phyloP scores from a whole-genome alignment of 331 rosid genomes.

The Malus hybrid region DNA sequence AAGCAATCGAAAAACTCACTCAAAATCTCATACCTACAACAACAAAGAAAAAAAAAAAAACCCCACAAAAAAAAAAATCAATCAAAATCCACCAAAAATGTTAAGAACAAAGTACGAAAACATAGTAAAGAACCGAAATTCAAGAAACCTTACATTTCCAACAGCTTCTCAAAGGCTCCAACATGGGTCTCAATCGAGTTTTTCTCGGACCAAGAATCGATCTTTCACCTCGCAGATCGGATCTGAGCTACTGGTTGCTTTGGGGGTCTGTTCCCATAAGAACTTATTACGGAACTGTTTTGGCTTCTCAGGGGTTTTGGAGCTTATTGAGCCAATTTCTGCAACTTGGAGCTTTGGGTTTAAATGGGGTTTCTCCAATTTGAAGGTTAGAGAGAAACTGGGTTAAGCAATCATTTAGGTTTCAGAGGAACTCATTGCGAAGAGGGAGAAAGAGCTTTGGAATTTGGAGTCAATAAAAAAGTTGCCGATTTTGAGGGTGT shows the following conservation, averaged over 20 bases:
- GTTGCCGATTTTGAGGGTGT: background rate
- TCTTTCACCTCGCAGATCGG: constrained; percentile 2
- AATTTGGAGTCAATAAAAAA: background rate
- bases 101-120: background rate
- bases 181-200: background rate
- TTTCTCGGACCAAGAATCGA: background rate
- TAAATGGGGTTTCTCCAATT: constrained; percentile 20
- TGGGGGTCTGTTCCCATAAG: constrained; percentile 17
- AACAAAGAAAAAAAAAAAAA: background rate
- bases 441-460: too few relatives aligned
- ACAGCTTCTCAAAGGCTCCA: constrained; percentile 18
- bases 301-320: constrained; percentile 63
- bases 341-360: constrained; percentile 3
- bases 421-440: constrained; percentile 27
- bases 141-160: constrained; percentile 33
- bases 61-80: background rate
- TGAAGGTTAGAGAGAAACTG: background rate
- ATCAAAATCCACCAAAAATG: background rate
- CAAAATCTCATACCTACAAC: too few relatives aligned
- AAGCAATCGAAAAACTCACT: too few relatives aligned
- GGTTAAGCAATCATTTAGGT: background rate
- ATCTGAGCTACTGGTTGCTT: background rate
- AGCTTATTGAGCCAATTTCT: constrained; percentile 9
- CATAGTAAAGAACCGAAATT: background rate
- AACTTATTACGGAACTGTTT: constrained; percentile 6